phyloP scores from a whole-genome alignment of 106 monocot genomes.

The Platanthera guangdongensis region DNA sequence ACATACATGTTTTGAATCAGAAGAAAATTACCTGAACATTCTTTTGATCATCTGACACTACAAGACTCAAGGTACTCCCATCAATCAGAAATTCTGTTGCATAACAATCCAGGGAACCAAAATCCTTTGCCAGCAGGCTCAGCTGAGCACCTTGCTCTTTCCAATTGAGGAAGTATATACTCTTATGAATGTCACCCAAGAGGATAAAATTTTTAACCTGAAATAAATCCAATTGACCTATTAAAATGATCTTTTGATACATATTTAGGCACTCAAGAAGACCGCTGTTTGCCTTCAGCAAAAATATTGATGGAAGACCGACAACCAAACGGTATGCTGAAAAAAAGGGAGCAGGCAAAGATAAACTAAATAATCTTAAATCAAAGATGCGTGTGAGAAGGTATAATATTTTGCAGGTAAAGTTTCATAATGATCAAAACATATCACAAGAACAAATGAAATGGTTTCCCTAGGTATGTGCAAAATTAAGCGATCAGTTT shows the following conservation, averaged over 20 bases:
- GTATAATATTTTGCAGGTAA: neutral
- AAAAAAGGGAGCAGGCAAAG: neutral
- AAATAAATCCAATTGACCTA: conserved; percentile 8
- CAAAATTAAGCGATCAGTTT: neutral
- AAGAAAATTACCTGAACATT: conserved; percentile 67
- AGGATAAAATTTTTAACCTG: conserved; percentile 97
- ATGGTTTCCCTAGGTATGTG: neutral
- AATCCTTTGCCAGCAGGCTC: conserved; percentile 93
- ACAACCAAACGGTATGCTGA: neutral
- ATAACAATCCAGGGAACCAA: conserved; percentile 94
- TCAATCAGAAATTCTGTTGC: conserved; percentile 98
- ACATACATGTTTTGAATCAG: conserved; percentile 3
- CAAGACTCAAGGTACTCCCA: conserved; percentile 90
- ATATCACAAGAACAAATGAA: neutral
- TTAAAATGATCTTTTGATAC: neutral
- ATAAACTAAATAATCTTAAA: neutral
- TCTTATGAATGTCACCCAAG: conserved; percentile 95
- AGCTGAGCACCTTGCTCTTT: conserved; percentile 97
- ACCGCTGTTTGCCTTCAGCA: neutral
- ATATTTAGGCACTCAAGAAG: neutral
- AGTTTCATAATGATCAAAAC: neutral
- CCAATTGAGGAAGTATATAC: conserved; percentile 95
- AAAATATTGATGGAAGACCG: neutral
- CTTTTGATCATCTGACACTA: conserved; percentile 91
- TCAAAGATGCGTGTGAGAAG: neutral